phyloP scores from a whole-genome alignment of 257 asterid genomes.

The Coffea canephora region DNA sequence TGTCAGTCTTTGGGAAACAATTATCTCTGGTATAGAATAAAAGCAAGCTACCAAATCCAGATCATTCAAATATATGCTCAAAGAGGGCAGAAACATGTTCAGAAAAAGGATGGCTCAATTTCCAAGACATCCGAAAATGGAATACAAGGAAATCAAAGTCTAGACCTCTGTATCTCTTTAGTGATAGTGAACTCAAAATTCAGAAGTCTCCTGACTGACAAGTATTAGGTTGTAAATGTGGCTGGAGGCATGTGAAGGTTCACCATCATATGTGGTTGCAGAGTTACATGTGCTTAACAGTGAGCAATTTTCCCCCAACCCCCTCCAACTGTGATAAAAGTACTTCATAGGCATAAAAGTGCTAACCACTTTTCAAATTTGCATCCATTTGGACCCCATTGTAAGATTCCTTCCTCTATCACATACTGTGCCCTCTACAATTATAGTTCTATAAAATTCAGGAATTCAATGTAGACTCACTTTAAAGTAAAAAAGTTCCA shows the following conservation, averaged over 20 bases:
- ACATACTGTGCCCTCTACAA: not conserved
- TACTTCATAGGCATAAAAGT: not conserved
- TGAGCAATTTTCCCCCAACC: not conserved
- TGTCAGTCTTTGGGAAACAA: not conserved
- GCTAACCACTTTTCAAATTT: too few species aligned
- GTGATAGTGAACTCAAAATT: not conserved
- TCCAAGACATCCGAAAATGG: not conserved
- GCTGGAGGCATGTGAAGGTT: not conserved
- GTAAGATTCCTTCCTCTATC: too few species aligned
- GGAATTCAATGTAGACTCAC: not conserved
- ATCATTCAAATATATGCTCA: not conserved
- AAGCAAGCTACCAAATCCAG: not conserved
- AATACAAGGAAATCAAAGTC: not conserved
- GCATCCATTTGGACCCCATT: too few species aligned
- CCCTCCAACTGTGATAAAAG: not conserved
- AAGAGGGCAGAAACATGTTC: not conserved
- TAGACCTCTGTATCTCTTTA: not conserved
- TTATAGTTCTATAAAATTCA: not conserved
- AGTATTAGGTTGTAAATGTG: not conserved
- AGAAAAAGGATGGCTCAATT: not conserved
- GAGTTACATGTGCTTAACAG: not conserved
- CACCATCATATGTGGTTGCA: not conserved
- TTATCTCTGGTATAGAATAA: not conserved
- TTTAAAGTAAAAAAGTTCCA: not conserved
- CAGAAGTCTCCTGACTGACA: not conserved